Percentiles rank a stretch among this genome's conserved stretches.
Conservation (phyloP, 345 rosid species). For the Diplotaxis tenuifolia region DNA sequence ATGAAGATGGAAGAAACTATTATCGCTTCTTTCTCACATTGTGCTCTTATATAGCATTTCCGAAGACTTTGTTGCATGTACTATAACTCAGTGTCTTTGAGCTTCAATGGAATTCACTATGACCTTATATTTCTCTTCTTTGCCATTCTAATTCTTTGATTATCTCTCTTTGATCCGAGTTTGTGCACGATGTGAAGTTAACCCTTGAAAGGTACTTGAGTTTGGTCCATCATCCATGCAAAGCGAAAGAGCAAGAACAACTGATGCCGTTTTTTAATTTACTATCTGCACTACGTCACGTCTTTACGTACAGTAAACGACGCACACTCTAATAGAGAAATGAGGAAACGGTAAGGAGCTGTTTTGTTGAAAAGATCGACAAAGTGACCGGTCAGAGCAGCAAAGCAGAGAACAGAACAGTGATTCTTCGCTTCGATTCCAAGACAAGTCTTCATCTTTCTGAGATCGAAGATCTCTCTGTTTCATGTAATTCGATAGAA, state of each 20-base stretch:
- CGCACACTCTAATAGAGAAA: not conserved
- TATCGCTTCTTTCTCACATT: not conserved
- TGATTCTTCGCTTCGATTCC: conserved; percentile 33
- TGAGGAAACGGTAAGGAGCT: conserved; percentile 10
- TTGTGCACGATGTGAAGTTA: not conserved
- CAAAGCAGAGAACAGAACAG: conserved; percentile 14
- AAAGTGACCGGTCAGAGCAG: conserved; percentile 22
- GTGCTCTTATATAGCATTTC: not conserved
- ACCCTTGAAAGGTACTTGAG: not conserved
- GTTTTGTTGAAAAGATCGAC: not conserved
- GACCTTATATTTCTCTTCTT: not conserved
- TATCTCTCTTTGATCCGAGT: not conserved
- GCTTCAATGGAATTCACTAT: not conserved
- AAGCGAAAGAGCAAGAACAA: not conserved
- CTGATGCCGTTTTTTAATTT: not conserved
- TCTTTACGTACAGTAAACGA: not conserved
- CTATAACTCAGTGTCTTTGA: not conserved
- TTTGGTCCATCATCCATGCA: not conserved
- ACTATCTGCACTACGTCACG: conserved; percentile 8
- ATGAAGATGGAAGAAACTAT: conserved; percentile 6
- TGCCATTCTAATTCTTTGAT: not conserved
- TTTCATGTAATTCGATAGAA: not conserved
- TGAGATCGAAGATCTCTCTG: not conserved
- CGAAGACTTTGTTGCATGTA: not conserved
- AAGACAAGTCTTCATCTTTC: conserved; percentile 16